Conservation (phyloP, 495 filamentous ascomycete genomes). For the Acidiella bohemica region DNA sequence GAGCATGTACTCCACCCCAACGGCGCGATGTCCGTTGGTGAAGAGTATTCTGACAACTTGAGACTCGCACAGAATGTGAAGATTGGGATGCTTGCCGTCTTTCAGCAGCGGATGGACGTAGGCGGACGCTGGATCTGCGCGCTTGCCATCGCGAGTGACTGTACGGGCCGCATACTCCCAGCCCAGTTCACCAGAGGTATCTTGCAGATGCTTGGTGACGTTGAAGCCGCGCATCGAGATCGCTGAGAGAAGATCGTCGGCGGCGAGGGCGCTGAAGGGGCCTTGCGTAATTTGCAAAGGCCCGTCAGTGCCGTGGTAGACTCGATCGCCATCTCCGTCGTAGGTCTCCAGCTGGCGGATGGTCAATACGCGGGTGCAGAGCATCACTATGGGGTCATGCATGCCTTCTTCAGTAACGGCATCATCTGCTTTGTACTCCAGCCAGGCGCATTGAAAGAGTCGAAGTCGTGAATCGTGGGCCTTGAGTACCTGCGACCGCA, state of each 20-base stretch:
- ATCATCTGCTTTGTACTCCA: slow-evolving; percentile 39
- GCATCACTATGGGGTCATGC: background rate
- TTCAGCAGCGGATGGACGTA: slow-evolving; percentile 28
- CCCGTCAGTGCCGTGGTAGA: slow-evolving; percentile 36
- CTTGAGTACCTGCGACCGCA: slow-evolving; percentile 31
- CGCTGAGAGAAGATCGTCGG: slow-evolving; percentile 32
- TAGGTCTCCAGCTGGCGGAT: slow-evolving; percentile 31
- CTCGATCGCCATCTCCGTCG: slow-evolving; percentile 28
- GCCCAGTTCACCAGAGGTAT: slow-evolving; percentile 4
- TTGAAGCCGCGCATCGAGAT: slow-evolving; percentile 31
- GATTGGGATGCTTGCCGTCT: slow-evolving; percentile 20
- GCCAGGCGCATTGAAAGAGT: slow-evolving; percentile 38
- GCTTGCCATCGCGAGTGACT: slow-evolving; percentile 18
- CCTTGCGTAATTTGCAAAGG: slow-evolving; percentile 37
- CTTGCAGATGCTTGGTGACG: slow-evolving; percentile 28
- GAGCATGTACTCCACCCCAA: slow-evolving; percentile 18
- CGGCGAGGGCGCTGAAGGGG: slow-evolving; percentile 12
- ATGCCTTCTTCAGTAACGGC: slow-evolving; percentile 40
- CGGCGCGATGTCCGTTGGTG: slow-evolving; percentile 14
- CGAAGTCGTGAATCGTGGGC: slow-evolving; percentile 34
- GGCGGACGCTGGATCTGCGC: slow-evolving; percentile 25
- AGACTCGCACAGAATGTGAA: slow-evolving; percentile 21
- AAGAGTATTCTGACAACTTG: slow-evolving; percentile 20
- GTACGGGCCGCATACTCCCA: slow-evolving; percentile 7
- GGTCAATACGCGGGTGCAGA: background rate